phyloP scores from a whole-genome alignment of 345 rosid species.

The Melastoma malabathricum region DNA sequence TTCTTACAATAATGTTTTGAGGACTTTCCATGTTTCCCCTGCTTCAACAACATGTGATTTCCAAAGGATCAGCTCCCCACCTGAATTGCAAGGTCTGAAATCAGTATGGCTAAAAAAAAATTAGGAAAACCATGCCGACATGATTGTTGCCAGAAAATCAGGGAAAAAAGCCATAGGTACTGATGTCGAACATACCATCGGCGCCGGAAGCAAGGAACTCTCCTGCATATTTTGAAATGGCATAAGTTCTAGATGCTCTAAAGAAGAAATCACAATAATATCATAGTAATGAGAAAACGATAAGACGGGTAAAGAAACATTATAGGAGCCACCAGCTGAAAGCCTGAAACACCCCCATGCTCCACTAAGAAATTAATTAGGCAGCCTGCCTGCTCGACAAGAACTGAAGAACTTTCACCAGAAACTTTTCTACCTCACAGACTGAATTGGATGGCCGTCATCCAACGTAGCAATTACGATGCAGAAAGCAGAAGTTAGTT shows the following conservation, averaged over 20 bases:
- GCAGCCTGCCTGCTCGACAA: no score
- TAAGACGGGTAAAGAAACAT: no score
- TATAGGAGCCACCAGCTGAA: no score
- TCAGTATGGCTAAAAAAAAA: neutral
- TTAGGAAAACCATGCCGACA: slow-evolving; percentile 3
- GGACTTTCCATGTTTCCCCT: slow-evolving; percentile 78
- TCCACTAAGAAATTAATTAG: no score
- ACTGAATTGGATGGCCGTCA: no score
- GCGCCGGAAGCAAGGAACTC: slow-evolving; percentile 94
- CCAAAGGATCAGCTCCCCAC: slow-evolving; percentile 89
- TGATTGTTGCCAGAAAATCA: neutral
- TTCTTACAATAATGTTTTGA: slow-evolving; percentile 51
- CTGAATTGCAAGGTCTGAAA: slow-evolving; percentile 19
- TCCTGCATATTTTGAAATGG: slow-evolving; percentile 31
- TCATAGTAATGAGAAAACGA: neutral
- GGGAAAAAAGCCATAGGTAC: neutral
- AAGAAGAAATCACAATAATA: neutral
- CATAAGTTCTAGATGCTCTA: neutral
- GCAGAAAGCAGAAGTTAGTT: neutral
- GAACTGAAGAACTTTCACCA: neutral
- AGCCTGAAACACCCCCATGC: neutral
- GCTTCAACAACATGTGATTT: slow-evolving; percentile 61
- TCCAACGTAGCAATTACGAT: neutral
- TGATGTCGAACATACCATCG: slow-evolving; percentile 46
- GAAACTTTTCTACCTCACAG: neutral